Base-by-base conservation (phyloP, 495 filamentous ascomycete genomes). In the Podospora appendiculata region DNA sequence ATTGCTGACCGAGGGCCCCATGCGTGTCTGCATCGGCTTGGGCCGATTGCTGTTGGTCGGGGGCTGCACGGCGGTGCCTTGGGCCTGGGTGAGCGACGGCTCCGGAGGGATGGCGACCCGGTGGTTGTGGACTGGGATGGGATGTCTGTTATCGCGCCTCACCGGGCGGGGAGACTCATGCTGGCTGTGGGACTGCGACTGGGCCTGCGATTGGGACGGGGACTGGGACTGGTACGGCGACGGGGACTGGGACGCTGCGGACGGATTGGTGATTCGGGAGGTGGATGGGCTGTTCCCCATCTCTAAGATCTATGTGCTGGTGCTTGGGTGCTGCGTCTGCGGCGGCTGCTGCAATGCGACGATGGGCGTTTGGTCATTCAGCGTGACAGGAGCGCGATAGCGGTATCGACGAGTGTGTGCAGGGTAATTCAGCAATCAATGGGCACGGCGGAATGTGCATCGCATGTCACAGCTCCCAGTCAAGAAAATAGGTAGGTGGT, bases 41-140 rank as follows among this genome's bases (percentile, higher is more conserved):
- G 66, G 53, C 32, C 72, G 73, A 55, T 69, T 71, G 58, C 68
- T 58, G 50, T 65, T 54, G 33, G 51, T 62, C 34, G 56, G 51
- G 11, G 61, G 61, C 53, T 68, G 65, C 45, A 59, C 57, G 47
- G 65, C 55, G 55, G 60, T 66, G 59, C 76, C 78, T 56, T 76
- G 75, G 47, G 76, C 78, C 60, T 79, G 76, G 45, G 74, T 71
- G 55, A 74, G 63, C 47, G 76, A 79, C 17, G 75, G 67, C 62
- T 79, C 76, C 49, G 76, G 76, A 32, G 77, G 75, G 43, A 74
- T 76, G 58, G 76, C 69, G 54, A 68, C 64, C 55, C 74, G 64
- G 57, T 67, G 66, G 51, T 55, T 55, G 38, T 66, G 64, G 46
- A 67, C 59, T 43, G 63, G 61, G 32, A 66, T 56, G 39, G 59